These are phyloP conservation scores for Clavaria fumosa DNA, from an alignment of 768 basidiomycete species.

Conservation along the genomic window DNA sequence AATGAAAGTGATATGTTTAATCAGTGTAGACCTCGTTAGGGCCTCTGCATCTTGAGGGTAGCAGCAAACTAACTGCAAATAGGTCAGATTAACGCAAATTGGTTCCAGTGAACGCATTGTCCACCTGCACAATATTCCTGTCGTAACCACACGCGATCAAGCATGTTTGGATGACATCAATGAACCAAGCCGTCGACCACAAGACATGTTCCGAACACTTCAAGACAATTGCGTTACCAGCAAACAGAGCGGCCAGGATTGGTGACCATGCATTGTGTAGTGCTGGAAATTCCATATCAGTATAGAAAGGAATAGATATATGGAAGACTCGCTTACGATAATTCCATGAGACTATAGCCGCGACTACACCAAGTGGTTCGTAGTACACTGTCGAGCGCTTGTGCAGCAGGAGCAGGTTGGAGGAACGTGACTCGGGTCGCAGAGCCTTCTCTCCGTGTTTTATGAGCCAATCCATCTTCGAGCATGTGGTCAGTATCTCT, in stretches of 20 bases:
- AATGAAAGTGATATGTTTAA: slow-evolving; percentile 94
- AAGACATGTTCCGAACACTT: slow-evolving; percentile 89
- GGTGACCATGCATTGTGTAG: slow-evolving; percentile 92
- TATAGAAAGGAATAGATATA: slow-evolving; percentile 6
- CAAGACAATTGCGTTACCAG: slow-evolving; percentile 79
- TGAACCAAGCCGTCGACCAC: slow-evolving; percentile 80
- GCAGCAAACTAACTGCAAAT: slow-evolving; percentile 58
- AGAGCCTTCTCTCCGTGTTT: slow-evolving; percentile 70
- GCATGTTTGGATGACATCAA: slow-evolving; percentile 62
- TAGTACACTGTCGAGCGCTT: slow-evolving; percentile 70
- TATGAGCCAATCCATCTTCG: slow-evolving; percentile 88
- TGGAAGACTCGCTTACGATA: no score
- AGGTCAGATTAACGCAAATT: neutral
- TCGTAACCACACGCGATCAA: slow-evolving; percentile 73
- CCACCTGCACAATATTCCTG: slow-evolving; percentile 72
- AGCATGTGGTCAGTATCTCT: slow-evolving; percentile 88
- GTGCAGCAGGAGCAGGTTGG: slow-evolving; percentile 55
- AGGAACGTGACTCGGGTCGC: slow-evolving; percentile 52
- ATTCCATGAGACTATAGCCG: slow-evolving; percentile 91
- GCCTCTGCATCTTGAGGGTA: slow-evolving; percentile 77
- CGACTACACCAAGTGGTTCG: slow-evolving; percentile 86
- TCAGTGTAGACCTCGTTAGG: slow-evolving; percentile 59
- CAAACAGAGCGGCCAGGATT: slow-evolving; percentile 78
- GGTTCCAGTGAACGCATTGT: neutral
- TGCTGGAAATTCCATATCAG: slow-evolving; percentile 30